Base-by-base conservation (phyloP, 192 early-diverging fungal species). In the Pilobolus umbonatus region DNA sequence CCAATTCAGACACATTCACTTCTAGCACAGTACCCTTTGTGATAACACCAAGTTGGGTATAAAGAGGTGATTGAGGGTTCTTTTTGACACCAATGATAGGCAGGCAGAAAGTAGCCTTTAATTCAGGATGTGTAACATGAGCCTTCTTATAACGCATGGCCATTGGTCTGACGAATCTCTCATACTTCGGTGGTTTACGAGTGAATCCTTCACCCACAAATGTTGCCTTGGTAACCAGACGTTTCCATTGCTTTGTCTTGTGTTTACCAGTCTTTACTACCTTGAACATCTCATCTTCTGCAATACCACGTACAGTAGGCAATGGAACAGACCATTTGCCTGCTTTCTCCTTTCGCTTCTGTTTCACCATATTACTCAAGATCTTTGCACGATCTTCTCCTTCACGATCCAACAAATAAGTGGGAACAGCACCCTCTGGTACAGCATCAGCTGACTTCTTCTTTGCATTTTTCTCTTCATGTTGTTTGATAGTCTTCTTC, bases 301-400 rank as follows among this genome's bases (percentile, higher is more conserved):
- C 94, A 80, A 99, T 93, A 51, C 94, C 96, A 59, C 92, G 91
- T 25, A 99, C 96, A 78, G 95, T 96, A 60, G 96, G 96, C 69
- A 99, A 67, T 22, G 96, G 96, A 12, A 99, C 96, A 35, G 80
- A 77, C 96, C 94, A 95, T 74, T 98, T 98, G 29, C 93, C 95
- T 17, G 95, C 95, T 83, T 97, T 97, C 76, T 99, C 96, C 84
- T 96, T 99, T 55, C 96, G 85, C 85, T 99, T 99, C 74, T 99
- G 96, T 84, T 99, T 99, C 66, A 99, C 90, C 93, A 96, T 95
- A 80, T 99, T 99, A 71, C 88, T 91, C 57, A 99, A 75, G 48
- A 99, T 88, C 80, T 99, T 99, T 60, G 96, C 96, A 44, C 90
- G 75, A 68, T 94, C 85, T 74, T 99, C 88, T 60, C 91, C 93